Evolutionary conservation across 805 yeast genomes (phyloP).

Genomic region (Cyberlindnera maritima): DNA sequence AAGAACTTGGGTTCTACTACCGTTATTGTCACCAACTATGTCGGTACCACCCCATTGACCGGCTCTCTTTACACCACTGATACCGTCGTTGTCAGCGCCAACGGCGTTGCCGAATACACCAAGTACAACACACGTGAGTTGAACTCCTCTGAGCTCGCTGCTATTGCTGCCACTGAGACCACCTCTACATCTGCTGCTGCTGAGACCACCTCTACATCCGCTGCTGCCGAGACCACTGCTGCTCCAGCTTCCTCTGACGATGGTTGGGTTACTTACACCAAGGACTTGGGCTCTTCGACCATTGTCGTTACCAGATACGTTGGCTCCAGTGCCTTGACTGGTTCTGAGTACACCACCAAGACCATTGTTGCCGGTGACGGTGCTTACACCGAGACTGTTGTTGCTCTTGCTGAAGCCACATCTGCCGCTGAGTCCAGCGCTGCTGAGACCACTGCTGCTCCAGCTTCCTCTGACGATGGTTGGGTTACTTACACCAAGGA

Average conservation of each 20-base stretch:
- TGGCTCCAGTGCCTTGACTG: neutral
- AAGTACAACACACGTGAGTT: neutral
- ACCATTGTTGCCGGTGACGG: neutral
- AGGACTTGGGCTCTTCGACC: conserved; percentile 2
- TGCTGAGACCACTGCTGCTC: neutral
- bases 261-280: conserved; percentile 4
- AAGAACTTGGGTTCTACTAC: conserved; percentile 3
- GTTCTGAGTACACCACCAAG: neutral
- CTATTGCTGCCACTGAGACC: too few species aligned
- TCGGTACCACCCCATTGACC: conserved; percentile 2
- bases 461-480: neutral
- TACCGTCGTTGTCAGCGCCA: neutral
- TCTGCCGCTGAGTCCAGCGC: neutral
- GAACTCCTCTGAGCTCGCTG: neutral
- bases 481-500: conserved; percentile 6
- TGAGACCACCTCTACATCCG: neutral
- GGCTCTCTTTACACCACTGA: conserved; percentile 3
- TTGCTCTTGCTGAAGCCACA: neutral
- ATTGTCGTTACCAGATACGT: conserved; percentile 3
- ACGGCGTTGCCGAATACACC: neutral
- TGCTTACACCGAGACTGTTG: neutral
- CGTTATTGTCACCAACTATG: conserved; percentile 2
- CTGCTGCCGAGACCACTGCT: neutral
- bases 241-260: neutral
- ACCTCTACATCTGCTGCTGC: neutral